Evolutionary conservation across 108 stramenopile genomes (phyloP).

Genomic region (Cyclotella baltica): DNA sequence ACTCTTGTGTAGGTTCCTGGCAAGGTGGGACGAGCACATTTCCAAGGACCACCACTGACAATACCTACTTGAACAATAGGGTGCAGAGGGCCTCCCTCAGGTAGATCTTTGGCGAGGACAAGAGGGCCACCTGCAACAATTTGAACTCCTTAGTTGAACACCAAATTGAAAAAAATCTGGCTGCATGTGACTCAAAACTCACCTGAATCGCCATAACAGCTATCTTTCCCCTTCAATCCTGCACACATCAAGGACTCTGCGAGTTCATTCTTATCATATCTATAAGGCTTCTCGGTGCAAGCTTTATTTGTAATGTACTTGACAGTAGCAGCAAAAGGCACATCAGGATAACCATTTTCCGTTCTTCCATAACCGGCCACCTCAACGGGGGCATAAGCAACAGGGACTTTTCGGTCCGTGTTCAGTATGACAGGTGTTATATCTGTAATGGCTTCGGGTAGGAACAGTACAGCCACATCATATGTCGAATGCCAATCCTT

Average conservation of each 20-base stretch:
- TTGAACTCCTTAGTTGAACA: neutral
- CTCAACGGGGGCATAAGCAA: neutral
- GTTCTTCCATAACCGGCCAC: neutral
- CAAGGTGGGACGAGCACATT: neutral
- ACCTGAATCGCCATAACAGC: neutral
- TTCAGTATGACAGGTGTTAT: slow-evolving; percentile 10
- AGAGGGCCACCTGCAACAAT: slow-evolving; percentile 1
- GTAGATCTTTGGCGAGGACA: neutral
- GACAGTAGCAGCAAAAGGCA: neutral
- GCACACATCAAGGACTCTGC: neutral
- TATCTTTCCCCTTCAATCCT: neutral
- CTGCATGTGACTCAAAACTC: neutral
- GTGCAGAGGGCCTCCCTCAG: neutral
- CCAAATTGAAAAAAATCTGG: neutral
- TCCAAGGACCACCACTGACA: neutral
- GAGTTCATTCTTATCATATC: neutral
- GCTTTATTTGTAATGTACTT: neutral
- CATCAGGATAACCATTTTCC: neutral
- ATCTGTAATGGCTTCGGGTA: neutral
- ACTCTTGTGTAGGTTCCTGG: neutral
- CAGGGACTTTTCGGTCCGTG: neutral
- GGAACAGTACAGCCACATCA: slow-evolving; percentile 9
- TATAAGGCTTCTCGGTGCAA: neutral
- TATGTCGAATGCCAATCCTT: neutral
- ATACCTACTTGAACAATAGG: slow-evolving; percentile 5